Evolutionary conservation across 257 asterid species (phyloP), one percentile per base, ranked within the genome.

Genomic region (Solanum microdontum): DNA sequence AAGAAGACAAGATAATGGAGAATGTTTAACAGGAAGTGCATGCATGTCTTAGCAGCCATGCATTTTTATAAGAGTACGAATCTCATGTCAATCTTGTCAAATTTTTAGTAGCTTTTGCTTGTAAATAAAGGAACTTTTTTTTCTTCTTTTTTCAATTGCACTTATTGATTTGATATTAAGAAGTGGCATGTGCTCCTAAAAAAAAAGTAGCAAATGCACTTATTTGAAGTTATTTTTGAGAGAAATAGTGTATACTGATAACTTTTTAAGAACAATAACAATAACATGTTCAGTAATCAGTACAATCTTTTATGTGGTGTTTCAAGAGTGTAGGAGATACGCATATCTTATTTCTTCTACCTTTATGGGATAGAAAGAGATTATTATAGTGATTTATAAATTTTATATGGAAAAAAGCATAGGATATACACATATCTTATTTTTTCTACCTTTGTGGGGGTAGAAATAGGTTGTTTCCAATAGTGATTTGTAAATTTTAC

Each of bases 181-280:
- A 89, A 84, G 79, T 69, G 87, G 90, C 91, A 90, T 89, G 91
- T 91, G 90, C 91, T 86, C 83, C 88, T 37, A 89, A 89, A 26
- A 79, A 79, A 90, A 89, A 93, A 17, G 64, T 33, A 74, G 95
- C 91, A 90, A 91, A 92, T 89, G 94, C 94, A 92, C 94, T 32
- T 72, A 32, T 32, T 15, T 70, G 39, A 69, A 28, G 76, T 33
- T 66, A 30, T 28, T 28, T 69, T 28, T 69, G 12, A 14, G 37
- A 30, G 37, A 62, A n/a, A 62, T 62, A 62, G 14, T 1, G 70
- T n/a, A 62, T 66, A 66, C 0, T 24, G 0, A 14, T 28, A 36
- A 28, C 36, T 68, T 68, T 64, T 68, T 28, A 64, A 9, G 32
- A 64, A n/a, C 0, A 64, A 24, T 64, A 64, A 62, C 6, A n/a